Evolutionary conservation across 2,329 filamentous ascomycete genomes (phyloP), one percentile per base, ranked within the genome.

Genomic region (Penicillium sp.): DNA sequence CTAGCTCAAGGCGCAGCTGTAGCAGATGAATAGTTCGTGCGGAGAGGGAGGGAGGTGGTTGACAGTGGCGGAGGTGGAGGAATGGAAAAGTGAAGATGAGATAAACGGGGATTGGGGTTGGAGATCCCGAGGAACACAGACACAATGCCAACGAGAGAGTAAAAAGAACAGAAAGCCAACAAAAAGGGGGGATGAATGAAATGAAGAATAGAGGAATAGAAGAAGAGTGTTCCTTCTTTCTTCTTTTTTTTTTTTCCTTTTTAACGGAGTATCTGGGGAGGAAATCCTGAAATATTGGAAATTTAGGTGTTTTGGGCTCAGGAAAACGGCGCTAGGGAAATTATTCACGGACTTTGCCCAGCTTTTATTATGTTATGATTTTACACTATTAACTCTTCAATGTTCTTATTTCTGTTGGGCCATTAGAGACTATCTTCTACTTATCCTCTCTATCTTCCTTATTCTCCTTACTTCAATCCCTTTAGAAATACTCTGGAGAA

Each of bases 1-100:
- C 56, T 60, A 63, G 61, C 62, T 67, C 61, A 52, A 58, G 57
- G 54, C 59, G 61, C 63, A 67, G 67, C 64, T 58, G 62, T 60
- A 60, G 64, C 64, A 51, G 53, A 39, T 57, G 39, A 47, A 42
- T 17, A 49, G 9, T 26, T 33, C 49, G 45, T 57, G 60, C 57
- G 48, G 49, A 47, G 31, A 43, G 34, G 43, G 47, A 35, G 38
- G 39, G 29, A 43, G 8, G 24, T 22, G 31, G 38, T 38, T 29
- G 43, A 35, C 22, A 6, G 34, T 22, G n/a, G 34, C 28, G 22
- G 44, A 43, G 32, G 29, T 34, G 45, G 35, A 37, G 35, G 42
- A 45, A 37, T 33, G 31, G 37, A 37, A 49, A 42, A 42, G 32
- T 6, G 39, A 45, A 49, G 47, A 45, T 29, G 47, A 49, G 47